Percentiles rank a stretch among this genome's conserved stretches.
phyloP scores from a whole-genome alignment of 2,329 filamentous ascomycete genomes.

The Microcera coccophila region DNA sequence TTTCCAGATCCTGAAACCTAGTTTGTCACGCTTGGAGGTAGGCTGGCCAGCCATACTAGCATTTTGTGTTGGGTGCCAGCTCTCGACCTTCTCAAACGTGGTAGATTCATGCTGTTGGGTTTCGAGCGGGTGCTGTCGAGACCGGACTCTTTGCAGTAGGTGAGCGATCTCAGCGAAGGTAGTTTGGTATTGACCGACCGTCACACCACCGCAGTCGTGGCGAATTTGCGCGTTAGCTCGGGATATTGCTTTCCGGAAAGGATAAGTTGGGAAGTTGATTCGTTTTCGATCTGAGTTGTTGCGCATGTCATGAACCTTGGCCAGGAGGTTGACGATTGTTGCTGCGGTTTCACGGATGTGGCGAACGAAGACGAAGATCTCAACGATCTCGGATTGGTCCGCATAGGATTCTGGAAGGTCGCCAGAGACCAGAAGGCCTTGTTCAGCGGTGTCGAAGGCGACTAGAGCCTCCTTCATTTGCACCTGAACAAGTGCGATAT shows the following conservation, averaged over 20 bases:
- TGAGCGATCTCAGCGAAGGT: constrained; percentile 43
- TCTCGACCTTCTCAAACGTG: constrained; percentile 30
- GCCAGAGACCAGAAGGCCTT: constrained; percentile 43
- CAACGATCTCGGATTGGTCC: constrained; percentile 47
- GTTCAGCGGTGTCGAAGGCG: constrained; percentile 46
- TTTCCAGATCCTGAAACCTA: constrained; percentile 48
- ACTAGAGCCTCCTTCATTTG: constrained; percentile 42
- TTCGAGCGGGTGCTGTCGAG: constrained; percentile 30
- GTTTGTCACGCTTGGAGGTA: constrained; percentile 33
- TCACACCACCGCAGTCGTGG: constrained; percentile 56
- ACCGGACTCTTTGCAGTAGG: constrained; percentile 42
- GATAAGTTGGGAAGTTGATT: constrained; percentile 51
- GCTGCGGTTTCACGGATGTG: constrained; percentile 51
- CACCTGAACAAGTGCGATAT: constrained; percentile 38
- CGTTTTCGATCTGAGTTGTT: constrained; percentile 37
- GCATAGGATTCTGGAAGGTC: constrained; percentile 44
- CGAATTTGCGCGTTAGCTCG: constrained; percentile 54
- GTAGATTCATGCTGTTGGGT: constrained; percentile 17
- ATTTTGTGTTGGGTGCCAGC: constrained; percentile 38
- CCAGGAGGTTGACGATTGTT: constrained; percentile 43
- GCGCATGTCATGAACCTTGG: constrained; percentile 47
- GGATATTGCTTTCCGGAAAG: constrained; percentile 49
- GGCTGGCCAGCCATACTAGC: constrained; percentile 34
- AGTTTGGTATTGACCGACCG: constrained; percentile 47
- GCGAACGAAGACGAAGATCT: constrained; percentile 53